Percentiles rank a stretch among this genome's conserved stretches.
These are phyloP conservation scores for Pestalotiopsis sp. DNA, from an alignment of 2,329 filamentous ascomycete species.

Conservation along the genomic window DNA sequence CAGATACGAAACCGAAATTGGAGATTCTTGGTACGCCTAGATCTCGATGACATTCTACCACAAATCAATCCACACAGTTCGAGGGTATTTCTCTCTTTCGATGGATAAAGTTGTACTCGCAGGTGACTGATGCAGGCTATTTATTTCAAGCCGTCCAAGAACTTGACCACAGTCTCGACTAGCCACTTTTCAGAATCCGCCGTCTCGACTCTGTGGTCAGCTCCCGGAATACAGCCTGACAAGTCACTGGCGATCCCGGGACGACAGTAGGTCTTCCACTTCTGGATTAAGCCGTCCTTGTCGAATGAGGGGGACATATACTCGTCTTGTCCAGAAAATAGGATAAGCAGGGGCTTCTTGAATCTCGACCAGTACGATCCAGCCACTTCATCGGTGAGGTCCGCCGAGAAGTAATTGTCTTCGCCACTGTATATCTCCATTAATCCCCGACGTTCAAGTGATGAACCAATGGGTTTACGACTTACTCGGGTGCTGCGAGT, in stretches of 20 bases:
- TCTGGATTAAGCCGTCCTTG: constrained; percentile 54
- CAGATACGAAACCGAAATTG: too few relatives aligned
- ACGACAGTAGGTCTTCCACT: constrained; percentile 51
- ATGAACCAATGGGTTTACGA: neutral
- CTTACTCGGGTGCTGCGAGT: constrained; percentile 50
- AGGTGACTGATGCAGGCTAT: neutral
- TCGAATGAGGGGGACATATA: constrained; percentile 60
- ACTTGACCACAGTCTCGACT: constrained; percentile 44
- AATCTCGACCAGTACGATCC: constrained; percentile 65
- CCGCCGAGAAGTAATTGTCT: constrained; percentile 53
- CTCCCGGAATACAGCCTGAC: constrained; percentile 53
- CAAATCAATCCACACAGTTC: neutral
- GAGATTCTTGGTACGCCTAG: neutral
- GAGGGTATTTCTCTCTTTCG: neutral
- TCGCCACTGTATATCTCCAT: constrained; percentile 52
- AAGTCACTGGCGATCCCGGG: constrained; percentile 46
- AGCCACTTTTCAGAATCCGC: constrained; percentile 50
- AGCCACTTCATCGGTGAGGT: constrained; percentile 49
- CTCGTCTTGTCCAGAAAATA: constrained; percentile 68
- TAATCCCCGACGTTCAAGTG: neutral
- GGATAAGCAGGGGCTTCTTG: constrained; percentile 59
- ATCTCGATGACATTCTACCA: too few relatives aligned
- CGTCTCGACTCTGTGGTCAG: constrained; percentile 50
- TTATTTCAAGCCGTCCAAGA: constrained; percentile 34
- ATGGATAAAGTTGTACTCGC: neutral